Base-by-base conservation (phyloP, 148 eudicot species). In the Oxyria digyna region DNA sequence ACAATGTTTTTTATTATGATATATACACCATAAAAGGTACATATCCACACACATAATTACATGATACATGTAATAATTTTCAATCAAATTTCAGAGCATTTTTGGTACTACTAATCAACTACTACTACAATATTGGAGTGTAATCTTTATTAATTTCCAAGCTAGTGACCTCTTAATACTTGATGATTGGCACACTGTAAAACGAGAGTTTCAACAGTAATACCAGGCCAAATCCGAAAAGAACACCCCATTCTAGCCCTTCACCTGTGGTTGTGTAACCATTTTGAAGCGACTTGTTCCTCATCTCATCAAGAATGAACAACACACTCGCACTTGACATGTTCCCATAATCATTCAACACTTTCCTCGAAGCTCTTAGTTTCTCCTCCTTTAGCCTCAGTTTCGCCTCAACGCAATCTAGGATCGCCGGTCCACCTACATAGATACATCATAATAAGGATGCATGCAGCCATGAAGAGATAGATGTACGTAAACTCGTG, bases 191-290 rank as follows among this genome's bases (percentile, higher is more conserved):
- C 1, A 80, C 78, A 67, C 83, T 80, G 54, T 11, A 80, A 73
- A 41, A 80, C 80, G n/a, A 76, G 78, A 0, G 83, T 80, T 42
- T 80, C 83, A 0, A 80, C 80, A 0, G 83, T 80, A 26, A 80
- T 77, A 0, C 83, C 83, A 0, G 83, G 83, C 83, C 83, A 20
- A 80, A 80, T 20, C 83, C 83, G 6, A 80, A 80, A 20, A 80
- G 49, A 14, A 80, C 80, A 20, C 83, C 83, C 80, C 80, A 80
- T 1, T 80, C 73, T 0, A 76, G 35, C 43, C 83, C 83, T 31
- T 80, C 83, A 0, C 83, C 83, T 1, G 83, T 80, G 46, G 83
- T 80, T 3, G 70, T 37, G 37, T 71, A 64, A 4, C 83, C 80
- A 27, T 80, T 77, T 54, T 76, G 18, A 0, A 48, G 2, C 7